These are phyloP conservation scores for Pochonia chlamydosporia DNA, from an alignment of 2,329 filamentous ascomycete genomes.

Conservation along the genomic window DNA sequence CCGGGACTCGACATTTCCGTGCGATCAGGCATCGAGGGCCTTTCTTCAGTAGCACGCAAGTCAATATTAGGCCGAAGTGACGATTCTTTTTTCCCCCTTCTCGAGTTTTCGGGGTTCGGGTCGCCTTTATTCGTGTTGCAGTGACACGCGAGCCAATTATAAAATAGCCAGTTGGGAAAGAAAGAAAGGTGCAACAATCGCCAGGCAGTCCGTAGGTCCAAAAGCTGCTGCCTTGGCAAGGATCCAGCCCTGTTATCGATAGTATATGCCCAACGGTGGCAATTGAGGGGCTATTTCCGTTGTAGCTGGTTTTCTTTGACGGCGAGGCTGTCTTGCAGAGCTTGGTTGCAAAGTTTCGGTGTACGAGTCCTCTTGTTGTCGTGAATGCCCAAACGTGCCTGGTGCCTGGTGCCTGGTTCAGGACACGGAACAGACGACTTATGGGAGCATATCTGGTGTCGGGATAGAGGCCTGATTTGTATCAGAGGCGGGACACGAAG, in stretches of 20 bases:
- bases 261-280: neutral
- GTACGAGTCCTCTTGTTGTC: neutral
- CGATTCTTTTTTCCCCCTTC: no score
- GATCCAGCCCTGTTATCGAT: neutral
- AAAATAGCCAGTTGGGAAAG: neutral
- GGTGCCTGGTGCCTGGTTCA: constrained; percentile 1
- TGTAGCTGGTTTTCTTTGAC: no score
- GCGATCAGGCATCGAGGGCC: constrained; percentile 20
- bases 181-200: neutral
- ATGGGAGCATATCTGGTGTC: constrained; percentile 3
- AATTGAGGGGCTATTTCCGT: neutral
- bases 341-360: neutral
- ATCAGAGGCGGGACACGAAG: neutral
- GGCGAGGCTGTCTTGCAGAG: no score
- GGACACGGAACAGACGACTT: neutral
- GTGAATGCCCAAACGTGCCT: constrained; percentile 3
- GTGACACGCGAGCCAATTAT: neutral
- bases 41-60: neutral
- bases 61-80: neutral
- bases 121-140: no score
- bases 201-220: no score
- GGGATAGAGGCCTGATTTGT: neutral
- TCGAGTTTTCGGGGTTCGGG: no score
- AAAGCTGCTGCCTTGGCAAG: neutral
- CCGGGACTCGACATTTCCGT: constrained; percentile 37